These are phyloP conservation scores for Trypanosoma melophagium DNA, from an alignment of 208 protist species.

Conservation along the genomic window DNA sequence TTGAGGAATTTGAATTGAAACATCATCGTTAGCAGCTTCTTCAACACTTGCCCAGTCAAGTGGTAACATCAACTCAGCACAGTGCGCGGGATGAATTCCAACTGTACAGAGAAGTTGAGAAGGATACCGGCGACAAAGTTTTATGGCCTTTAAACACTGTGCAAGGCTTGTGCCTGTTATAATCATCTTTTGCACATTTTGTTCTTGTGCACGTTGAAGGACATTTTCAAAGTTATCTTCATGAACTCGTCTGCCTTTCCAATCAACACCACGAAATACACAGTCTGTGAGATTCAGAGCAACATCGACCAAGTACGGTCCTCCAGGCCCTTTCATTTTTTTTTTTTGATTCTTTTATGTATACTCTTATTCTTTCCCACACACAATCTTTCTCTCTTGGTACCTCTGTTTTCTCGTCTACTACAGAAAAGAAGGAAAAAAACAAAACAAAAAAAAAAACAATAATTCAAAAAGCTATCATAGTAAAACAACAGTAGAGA, in stretches of 20 bases:
- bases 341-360: background rate
- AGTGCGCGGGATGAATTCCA: conserved; percentile 86
- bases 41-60: conserved; percentile 36
- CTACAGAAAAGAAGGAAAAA: conserved; percentile 22
- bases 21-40: conserved; percentile 30
- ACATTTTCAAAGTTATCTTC: conserved; percentile 82
- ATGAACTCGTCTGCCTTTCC: conserved; percentile 73
- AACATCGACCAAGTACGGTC: conserved; percentile 80
- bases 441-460: background rate
- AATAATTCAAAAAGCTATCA: background rate
- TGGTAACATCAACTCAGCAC: conserved; percentile 59
- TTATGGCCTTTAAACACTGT: conserved; percentile 80
- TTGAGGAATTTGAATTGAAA: conserved; percentile 30
- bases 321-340: conserved; percentile 22
- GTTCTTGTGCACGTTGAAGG: conserved; percentile 50
- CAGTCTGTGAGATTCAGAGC: conserved; percentile 88
- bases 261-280: conserved; percentile 86
- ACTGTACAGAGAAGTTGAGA: conserved; percentile 71
- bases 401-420: background rate
- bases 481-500: background rate
- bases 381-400: background rate
- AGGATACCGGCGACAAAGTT: conserved; percentile 66
- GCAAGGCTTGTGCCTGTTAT: conserved; percentile 78
- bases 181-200: conserved; percentile 76
- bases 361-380: background rate